A percentile compares a stretch with the other conserved stretches of the same genome.
Conservation (phyloP, 1,284 basidiomycete genomes). For the Amylostereum areolatum region DNA sequence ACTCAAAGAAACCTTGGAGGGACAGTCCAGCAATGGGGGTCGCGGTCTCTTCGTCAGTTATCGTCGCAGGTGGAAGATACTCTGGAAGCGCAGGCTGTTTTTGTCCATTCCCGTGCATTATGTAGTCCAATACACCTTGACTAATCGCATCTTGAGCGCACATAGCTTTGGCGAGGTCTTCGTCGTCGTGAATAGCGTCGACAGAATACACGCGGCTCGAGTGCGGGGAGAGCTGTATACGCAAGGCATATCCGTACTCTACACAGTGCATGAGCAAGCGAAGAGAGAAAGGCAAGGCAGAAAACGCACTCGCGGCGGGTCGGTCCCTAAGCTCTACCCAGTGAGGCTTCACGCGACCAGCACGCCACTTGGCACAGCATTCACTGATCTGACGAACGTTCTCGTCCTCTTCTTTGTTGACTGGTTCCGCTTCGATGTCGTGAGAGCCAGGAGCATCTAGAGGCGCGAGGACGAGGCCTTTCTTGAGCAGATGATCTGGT, state of each 20-base stretch:
- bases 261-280: not conserved
- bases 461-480: conserved; percentile 29
- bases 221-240: conserved; percentile 43
- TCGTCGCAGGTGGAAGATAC: conserved; percentile 6
- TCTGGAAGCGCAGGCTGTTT: conserved; percentile 19
- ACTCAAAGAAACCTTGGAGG: conserved; percentile 51
- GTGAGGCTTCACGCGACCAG: conserved; percentile 36
- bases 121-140: conserved; percentile 49
- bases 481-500: conserved; percentile 25
- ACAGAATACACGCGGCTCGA: conserved; percentile 44
- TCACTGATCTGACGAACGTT: conserved; percentile 37
- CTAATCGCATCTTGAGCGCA: conserved; percentile 47
- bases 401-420: conserved; percentile 15
- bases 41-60: conserved; percentile 3
- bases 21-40: conserved; percentile 19
- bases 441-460: conserved; percentile 22
- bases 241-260: conserved; percentile 53
- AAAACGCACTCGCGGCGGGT: conserved; percentile 35
- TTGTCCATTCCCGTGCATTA: conserved; percentile 47
- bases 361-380: conserved; percentile 48
- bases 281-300: not conserved
- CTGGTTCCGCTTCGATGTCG: conserved; percentile 5
- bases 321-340: conserved; percentile 49
- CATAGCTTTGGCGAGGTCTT: conserved; percentile 39
- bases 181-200: conserved; percentile 31